Evolutionary conservation across 1,284 basidiomycete genomes (phyloP), one percentile per base, ranked within the genome.

Genomic region (Melampsora larici-populina): DNA sequence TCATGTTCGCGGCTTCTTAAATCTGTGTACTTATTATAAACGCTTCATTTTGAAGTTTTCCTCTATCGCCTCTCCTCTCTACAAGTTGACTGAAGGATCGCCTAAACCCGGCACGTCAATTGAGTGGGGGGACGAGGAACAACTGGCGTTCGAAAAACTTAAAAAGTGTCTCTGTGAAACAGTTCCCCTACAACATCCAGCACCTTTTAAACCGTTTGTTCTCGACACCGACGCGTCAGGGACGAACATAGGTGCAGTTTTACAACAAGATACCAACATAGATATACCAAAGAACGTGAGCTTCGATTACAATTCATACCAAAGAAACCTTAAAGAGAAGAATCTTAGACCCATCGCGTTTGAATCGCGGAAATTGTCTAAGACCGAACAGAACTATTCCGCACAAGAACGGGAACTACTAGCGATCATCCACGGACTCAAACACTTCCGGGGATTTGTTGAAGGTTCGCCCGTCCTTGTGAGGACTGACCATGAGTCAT

Each of bases 391-490:
- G 69, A n/a, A n/a, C n/a, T n/a, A n/a, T n/a, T n/a, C n/a, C n/a
- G n/a, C n/a, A n/a, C n/a, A n/a, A n/a, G n/a, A 70, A 70, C 21
- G 29, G 21, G 55, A 70, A 40, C 33, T 70, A 7, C 26, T 62
- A 43, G 69, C 69, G 15, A 70, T 70, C 8, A 18, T 70, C 15
- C 69, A 70, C 40, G 69, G 49, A 5, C 49, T 60, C 2, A 70
- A 70, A 70, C 69, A 70, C 24, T 55, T 70, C n/a, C 15, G 31
- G 2, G 69, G 51, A 9, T 60, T 58, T 55, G 24, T 70, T n/a
- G 51, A 70, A 40, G 48, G 69, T 6, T 70, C 69, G 1, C 69
- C 69, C 11, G 40, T 70, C 8, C 26, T 70, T 15, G 69, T 70
- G 2, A 2, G 51, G 13, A 70, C 24, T 18, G 51, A 60, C 36